A percentile compares a stretch with the other conserved stretches of the same genome.
Evolutionary conservation across 2,329 filamentous ascomycete genomes (phyloP).

Genomic region (Botrytis hyacinthi): DNA sequence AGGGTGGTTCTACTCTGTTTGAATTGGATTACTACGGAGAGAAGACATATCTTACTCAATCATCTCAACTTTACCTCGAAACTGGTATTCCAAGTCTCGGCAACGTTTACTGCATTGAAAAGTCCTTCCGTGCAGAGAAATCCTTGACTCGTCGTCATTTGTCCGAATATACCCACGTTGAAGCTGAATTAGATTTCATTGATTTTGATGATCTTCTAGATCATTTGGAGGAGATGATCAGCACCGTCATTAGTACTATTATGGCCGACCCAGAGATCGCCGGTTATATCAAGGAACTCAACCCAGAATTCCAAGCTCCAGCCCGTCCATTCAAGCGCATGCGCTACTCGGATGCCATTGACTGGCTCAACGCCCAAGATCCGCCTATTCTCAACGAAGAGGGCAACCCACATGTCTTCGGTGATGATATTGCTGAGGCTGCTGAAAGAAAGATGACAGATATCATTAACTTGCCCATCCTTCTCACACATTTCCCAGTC

Average conservation of each 20-base stretch:
- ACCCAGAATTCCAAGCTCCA: constrained; percentile 84
- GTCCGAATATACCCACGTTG: constrained; percentile 94
- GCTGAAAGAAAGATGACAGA: constrained; percentile 97
- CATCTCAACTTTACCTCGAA: constrained; percentile 95
- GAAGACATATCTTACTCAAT: constrained; percentile 91
- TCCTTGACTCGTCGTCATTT: constrained; percentile 90
- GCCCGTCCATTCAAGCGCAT: constrained; percentile 88
- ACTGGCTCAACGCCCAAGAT: constrained; percentile 86
- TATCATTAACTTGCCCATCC: constrained; percentile 90
- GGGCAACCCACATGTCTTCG: constrained; percentile 83
- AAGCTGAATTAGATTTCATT: constrained; percentile 96
- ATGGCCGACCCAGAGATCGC: constrained; percentile 72
- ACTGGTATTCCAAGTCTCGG: constrained; percentile 87
- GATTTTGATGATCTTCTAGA: constrained; percentile 82
- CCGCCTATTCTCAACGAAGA: constrained; percentile 84
- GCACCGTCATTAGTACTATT: constrained; percentile 64
- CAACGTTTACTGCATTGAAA: constrained; percentile 96
- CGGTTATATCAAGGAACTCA: constrained; percentile 76
- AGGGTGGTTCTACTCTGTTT: constrained; percentile 65
- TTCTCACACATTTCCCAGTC: constrained; percentile 94
- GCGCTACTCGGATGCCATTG: constrained; percentile 90
- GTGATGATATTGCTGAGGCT: constrained; percentile 96
- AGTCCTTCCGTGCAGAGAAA: constrained; percentile 98
- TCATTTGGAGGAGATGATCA: constrained; percentile 76
- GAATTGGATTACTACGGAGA: constrained; percentile 64